Conservation (phyloP, 2,329 filamentous ascomycete genomes). For the Pseudogymnoascus sp. region DNA sequence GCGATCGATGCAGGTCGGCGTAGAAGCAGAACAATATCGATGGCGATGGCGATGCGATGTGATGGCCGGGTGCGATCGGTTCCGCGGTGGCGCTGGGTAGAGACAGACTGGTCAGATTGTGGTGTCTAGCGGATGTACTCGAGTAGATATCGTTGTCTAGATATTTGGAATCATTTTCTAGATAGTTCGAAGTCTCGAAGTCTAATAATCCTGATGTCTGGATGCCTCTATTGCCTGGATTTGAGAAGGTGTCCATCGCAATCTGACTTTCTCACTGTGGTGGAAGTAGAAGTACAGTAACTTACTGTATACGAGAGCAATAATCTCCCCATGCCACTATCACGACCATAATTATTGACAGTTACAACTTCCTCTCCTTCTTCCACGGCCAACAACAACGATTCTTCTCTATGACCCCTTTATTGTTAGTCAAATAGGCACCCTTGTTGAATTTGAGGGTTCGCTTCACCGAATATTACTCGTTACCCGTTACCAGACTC, state of each 20-base stretch:
- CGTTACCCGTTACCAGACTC: background rate
- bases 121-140: background rate
- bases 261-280: background rate
- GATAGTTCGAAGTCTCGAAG: no score
- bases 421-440: no score
- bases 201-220: no score
- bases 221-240: background rate
- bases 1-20: background rate
- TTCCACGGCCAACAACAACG: background rate
- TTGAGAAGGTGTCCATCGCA: background rate
- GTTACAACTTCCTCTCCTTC: background rate
- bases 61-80: background rate
- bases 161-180: background rate
- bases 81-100: background rate
- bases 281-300: background rate
- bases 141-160: background rate
- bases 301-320: background rate
- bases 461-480: background rate
- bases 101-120: background rate
- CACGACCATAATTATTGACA: background rate
- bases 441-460: background rate
- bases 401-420: background rate
- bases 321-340: background rate
- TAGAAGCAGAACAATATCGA: background rate
- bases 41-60: slow-evolving; percentile 4